Percentiles rank a stretch among this genome's conserved stretches.
Evolutionary conservation across 2,329 filamentous ascomycete genomes (phyloP).

Genomic region (Pseudogymnoascus sp.): DNA sequence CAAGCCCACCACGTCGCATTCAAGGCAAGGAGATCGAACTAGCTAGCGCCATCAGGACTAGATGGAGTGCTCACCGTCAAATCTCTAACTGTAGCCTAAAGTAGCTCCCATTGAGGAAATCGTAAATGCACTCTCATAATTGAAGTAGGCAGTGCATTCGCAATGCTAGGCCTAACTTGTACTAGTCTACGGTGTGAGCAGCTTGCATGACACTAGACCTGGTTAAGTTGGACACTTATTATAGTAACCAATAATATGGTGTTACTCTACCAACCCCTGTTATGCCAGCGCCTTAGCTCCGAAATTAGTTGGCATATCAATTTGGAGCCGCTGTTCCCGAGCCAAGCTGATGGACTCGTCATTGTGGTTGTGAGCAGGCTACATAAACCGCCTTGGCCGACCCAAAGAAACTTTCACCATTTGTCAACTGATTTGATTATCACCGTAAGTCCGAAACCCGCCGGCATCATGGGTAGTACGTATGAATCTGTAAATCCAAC

Average conservation of each 20-base stretch:
- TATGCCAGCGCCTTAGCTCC: background rate
- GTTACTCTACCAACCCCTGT: background rate
- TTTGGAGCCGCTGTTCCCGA: background rate
- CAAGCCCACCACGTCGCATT: slow-evolving; percentile 12
- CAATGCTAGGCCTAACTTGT: background rate
- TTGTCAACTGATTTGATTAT: background rate
- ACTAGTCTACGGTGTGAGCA: slow-evolving; percentile 25
- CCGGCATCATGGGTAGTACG: slow-evolving; percentile 21
- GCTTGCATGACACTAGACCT: slow-evolving; percentile 30
- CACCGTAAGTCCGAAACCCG: background rate
- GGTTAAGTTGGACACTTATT: slow-evolving; percentile 7
- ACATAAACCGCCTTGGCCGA: background rate
- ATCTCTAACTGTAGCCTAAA: slow-evolving; percentile 12
- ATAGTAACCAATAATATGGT: background rate
- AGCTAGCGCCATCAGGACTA: slow-evolving; percentile 24
- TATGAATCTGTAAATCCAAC: slow-evolving; percentile 16
- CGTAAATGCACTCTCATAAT: slow-evolving; percentile 10
- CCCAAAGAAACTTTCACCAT: background rate
- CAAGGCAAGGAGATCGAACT: slow-evolving; percentile 14
- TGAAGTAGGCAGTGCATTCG: background rate
- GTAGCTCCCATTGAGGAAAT: slow-evolving; percentile 10
- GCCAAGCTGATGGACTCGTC: background rate
- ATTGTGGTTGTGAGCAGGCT: background rate
- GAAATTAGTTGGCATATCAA: background rate
- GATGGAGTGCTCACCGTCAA: slow-evolving; percentile 12